Base-by-base conservation (phyloP, 2,329 filamentous ascomycete genomes). In the Byssoonygena ceratinophila region DNA sequence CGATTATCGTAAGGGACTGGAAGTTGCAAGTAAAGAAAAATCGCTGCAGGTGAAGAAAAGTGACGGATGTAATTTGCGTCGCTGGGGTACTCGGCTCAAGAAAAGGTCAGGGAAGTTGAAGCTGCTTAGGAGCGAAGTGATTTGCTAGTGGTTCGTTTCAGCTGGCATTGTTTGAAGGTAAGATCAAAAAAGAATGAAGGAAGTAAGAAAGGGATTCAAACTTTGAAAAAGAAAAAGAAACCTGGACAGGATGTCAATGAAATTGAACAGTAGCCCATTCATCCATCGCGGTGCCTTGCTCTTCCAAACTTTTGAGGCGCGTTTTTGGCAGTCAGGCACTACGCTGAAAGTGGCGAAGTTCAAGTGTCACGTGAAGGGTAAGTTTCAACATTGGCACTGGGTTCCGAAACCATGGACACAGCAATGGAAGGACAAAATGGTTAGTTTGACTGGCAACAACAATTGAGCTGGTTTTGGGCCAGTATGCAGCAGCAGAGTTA, bases 131-230 rank as follows among this genome's bases (percentile, higher is more conserved):
- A n/a, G n/a, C n/a, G n/a, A n/a, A n/a, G n/a, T n/a, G n/a, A n/a
- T n/a, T n/a, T n/a, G n/a, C n/a, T 14, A 47, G 32, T 37, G 31
- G 20, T 27, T 47, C 18, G 29, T 7, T 27, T 47, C 45, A 47
- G 32, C 36, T 50, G 16, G 47, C 36, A 50, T 50, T 22, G 18
- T 50, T 34, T 11, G 34, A 3, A 41, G 25, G 41, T 11, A 41
- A 4, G 40, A 1, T 16, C 6, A 32, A 34, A 45, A 20, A 22
- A 41, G 25, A 43, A 41, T 9, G 9, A 41, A 50, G 12, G 16
- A 32, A 41, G 9, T 14, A 22, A 32, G 36, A 32, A 22, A 41
- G 18, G 18, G 11, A 16, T 16, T 37, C n/a, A 9, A 37, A 27
- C 27, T 37, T 18, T 23, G 20, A 8, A 20, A 12, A 36, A 29